Conservation (phyloP, 2,329 filamentous ascomycete genomes). For the Rhytidhysteron rufulum region DNA sequence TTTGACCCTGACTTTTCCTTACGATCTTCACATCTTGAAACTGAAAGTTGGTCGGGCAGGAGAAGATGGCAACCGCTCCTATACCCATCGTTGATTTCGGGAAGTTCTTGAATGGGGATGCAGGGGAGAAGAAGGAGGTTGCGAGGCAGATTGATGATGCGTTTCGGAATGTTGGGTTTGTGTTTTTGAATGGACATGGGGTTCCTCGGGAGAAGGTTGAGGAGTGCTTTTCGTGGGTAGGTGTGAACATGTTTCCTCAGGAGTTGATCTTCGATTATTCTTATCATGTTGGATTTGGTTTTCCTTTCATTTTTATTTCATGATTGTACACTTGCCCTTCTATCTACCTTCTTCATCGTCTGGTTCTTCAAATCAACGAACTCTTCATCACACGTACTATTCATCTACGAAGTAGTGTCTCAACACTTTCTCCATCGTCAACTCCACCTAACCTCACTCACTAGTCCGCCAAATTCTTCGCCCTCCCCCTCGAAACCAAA, state of each 20-base stretch:
- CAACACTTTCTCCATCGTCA: neutral
- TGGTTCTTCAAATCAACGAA: neutral
- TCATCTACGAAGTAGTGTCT: neutral
- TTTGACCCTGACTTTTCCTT: neutral
- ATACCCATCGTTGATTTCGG: slow-evolving; percentile 30
- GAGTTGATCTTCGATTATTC: neutral
- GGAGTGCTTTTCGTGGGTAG: slow-evolving; percentile 25
- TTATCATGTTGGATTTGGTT: neutral
- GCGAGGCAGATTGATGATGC: slow-evolving; percentile 36
- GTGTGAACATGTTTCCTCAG: too few species aligned
- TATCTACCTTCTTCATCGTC: neutral
- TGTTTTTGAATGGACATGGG: slow-evolving; percentile 40
- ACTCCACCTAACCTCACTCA: neutral
- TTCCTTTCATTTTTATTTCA: neutral
- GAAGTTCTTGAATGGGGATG: slow-evolving; percentile 14
- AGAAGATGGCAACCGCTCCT: neutral
- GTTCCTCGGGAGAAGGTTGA: slow-evolving; percentile 26
- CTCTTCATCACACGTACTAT: neutral
- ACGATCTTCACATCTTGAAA: neutral
- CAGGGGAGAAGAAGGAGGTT: slow-evolving; percentile 13
- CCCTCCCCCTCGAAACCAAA: slow-evolving; percentile 25
- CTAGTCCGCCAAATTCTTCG: slow-evolving; percentile 35
- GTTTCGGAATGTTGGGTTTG: slow-evolving; percentile 38
- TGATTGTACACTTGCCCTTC: neutral
- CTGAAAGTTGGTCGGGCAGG: neutral